Evolutionary conservation across 2,329 filamentous ascomycete species (phyloP), one percentile per base, ranked within the genome.

Genomic region (Colletotrichum navitas): DNA sequence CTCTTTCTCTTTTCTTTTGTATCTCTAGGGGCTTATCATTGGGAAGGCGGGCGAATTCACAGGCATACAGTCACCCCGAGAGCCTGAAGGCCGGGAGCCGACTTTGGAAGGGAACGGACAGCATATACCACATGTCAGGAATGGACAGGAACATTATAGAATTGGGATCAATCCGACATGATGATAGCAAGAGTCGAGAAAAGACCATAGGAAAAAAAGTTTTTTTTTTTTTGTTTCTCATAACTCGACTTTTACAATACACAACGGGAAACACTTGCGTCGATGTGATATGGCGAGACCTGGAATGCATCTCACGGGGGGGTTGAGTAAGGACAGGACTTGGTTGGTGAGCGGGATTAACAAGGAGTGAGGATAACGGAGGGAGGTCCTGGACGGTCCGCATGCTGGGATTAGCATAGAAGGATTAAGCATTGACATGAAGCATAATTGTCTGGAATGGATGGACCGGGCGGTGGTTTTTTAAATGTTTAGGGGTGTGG

Each of bases 191-290:
- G 65, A 66, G 69, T 65, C 64, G 65, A 72, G 65, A 73, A 72
- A 70, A 69, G 61, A 72, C 72, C 65, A 73, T 73, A 73, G 65
- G 65, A 66, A 65, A 74, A 73, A 74, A 74, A 69, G 45, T 54
- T 61, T 72, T 45, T 72, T 52, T 52, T 66, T 72, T 64, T 66
- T 56, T 52, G 51, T 71, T 49, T 64, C 47, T 45, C 39, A 72
- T 29, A 18, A 56, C 45, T 34, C 39, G 14, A 45, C 58, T 21
- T 59, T 43, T 45, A 68, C 58, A 63, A 36, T 14, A 55, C 59
- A 63, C n/a, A 18, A 16, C 32, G n/a, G 52, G 14, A n/a, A 41
- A 3, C 41, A 34, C 52, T 58, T 41, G 32, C 56, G 24, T 16
- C 24, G 10, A 24, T 58, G n/a, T 45, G 34, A n/a, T 24, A 32